Evolutionary conservation across 1,139 yeast species (phyloP).

Genomic region (Magnusiomyces ingens): DNA sequence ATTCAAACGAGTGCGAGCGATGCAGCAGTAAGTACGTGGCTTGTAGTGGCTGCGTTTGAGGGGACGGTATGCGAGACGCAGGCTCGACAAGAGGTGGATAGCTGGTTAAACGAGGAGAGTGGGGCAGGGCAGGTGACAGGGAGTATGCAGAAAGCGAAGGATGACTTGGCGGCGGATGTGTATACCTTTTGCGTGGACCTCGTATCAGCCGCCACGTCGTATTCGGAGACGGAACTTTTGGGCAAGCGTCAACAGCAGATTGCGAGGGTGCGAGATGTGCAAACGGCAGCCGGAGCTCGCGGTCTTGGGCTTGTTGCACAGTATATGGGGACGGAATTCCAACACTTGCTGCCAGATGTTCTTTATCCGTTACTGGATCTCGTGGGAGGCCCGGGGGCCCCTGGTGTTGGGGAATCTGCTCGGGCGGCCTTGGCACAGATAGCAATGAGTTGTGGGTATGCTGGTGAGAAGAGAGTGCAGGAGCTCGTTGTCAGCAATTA

Average conservation of each 20-base stretch:
- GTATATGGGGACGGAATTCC: constrained; percentile 38
- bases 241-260: constrained; percentile 1
- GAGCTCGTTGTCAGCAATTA: constrained; percentile 56
- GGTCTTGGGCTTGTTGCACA: constrained; percentile 39
- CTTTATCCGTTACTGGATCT: constrained; percentile 51
- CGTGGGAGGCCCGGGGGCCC: constrained; percentile 42
- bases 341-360: constrained; percentile 46
- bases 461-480: constrained; percentile 45
- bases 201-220: constrained; percentile 1
- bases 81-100: constrained; percentile 10
- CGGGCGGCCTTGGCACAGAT: constrained; percentile 41
- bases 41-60: constrained; percentile 21
- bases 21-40: constrained; percentile 23
- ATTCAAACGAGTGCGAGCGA: neutral
- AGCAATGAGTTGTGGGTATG: constrained; percentile 49
- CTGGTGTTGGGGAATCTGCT: constrained; percentile 42
- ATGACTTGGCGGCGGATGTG: constrained; percentile 11
- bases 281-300: constrained; percentile 26
- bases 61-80: constrained; percentile 18
- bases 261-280: constrained; percentile 5
- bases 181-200: constrained; percentile 8
- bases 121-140: neutral
- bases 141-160: neutral
- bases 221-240: neutral
- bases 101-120: constrained; percentile 11